Percentiles rank a stretch among this genome's conserved stretches.
phyloP scores from a whole-genome alignment of 2,329 filamentous ascomycete species.

The Sordariomycetes sp. region DNA sequence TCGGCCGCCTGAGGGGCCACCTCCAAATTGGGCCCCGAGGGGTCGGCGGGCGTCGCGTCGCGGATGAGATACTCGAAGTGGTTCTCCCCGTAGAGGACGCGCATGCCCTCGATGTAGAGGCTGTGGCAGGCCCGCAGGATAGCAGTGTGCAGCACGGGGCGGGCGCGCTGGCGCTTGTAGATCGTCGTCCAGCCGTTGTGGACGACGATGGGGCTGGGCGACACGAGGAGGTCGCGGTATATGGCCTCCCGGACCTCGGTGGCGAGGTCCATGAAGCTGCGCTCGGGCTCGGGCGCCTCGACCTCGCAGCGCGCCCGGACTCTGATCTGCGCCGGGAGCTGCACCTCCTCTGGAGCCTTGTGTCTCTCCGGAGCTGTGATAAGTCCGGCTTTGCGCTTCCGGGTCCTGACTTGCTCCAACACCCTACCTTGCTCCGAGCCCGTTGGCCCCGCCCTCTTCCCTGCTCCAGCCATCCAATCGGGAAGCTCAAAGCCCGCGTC shows the following conservation, averaged over 20 bases:
- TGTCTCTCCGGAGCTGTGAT: too few species aligned
- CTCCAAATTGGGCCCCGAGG: slow-evolving; percentile 7
- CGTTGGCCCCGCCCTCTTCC: too few species aligned
- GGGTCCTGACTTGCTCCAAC: too few species aligned
- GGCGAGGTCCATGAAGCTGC: slow-evolving; percentile 8
- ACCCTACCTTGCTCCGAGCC: background rate
- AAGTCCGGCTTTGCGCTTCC: too few species aligned
- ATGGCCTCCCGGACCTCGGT: slow-evolving; percentile 22
- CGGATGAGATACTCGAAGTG: slow-evolving; percentile 34
- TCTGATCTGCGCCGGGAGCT: background rate
- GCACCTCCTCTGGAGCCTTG: background rate
- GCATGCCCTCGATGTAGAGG: slow-evolving; percentile 24
- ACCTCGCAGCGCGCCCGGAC: background rate
- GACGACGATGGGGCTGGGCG: slow-evolving; percentile 17
- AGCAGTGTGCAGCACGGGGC: slow-evolving; percentile 15
- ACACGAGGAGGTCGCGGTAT: slow-evolving; percentile 17
- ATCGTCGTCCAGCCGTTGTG: slow-evolving; percentile 18
- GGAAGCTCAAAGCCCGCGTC: background rate
- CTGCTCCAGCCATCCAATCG: background rate
- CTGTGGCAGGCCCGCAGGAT: slow-evolving; percentile 25
- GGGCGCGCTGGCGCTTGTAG: slow-evolving; percentile 6
- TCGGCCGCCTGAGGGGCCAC: background rate
- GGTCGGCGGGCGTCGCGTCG: slow-evolving; percentile 17
- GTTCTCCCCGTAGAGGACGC: slow-evolving; percentile 36
- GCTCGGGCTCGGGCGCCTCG: background rate